Percentiles rank a stretch among this genome's conserved stretches.
phyloP scores from a whole-genome alignment of 2,329 filamentous ascomycete genomes.

The Karstenula rhodostoma region DNA sequence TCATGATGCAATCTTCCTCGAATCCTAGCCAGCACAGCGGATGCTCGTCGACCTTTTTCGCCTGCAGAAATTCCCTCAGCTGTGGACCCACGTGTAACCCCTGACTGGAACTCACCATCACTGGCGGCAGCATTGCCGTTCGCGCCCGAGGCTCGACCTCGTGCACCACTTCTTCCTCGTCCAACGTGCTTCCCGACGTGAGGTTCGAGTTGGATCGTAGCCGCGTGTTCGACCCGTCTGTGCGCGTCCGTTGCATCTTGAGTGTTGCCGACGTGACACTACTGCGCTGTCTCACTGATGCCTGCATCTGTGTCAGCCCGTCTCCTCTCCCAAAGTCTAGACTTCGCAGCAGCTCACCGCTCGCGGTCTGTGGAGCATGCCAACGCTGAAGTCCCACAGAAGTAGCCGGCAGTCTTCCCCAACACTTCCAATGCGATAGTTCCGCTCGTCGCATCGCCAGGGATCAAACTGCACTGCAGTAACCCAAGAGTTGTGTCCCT shows the following conservation, averaged over 20 bases:
- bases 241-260: constrained; percentile 59
- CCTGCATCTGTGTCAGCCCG: constrained; percentile 43
- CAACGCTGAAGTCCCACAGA: constrained; percentile 96
- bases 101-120: constrained; percentile 71
- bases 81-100: constrained; percentile 7
- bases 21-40: constrained; percentile 93
- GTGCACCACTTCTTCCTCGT: constrained; percentile 72
- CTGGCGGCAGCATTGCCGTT: constrained; percentile 87
- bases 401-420: constrained; percentile 91
- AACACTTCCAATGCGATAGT: constrained; percentile 94
- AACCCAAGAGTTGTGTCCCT: constrained; percentile 96
- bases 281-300: constrained; percentile 64
- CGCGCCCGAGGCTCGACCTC: constrained; percentile 83
- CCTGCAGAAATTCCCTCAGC: constrained; percentile 56
- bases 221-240: constrained; percentile 68
- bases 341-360: constrained; percentile 64
- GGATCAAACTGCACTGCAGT: constrained; percentile 93
- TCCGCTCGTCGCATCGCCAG: constrained; percentile 94
- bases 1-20: constrained; percentile 90
- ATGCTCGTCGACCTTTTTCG: constrained; percentile 84
- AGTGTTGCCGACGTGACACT: constrained; percentile 61
- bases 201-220: constrained; percentile 76
- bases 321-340: not conserved
- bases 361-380: constrained; percentile 93
- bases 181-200: constrained; percentile 62